These are phyloP conservation scores for Magnusiomyces tetraspermus DNA, from an alignment of 1,139 yeast genomes.

Conservation along the genomic window DNA sequence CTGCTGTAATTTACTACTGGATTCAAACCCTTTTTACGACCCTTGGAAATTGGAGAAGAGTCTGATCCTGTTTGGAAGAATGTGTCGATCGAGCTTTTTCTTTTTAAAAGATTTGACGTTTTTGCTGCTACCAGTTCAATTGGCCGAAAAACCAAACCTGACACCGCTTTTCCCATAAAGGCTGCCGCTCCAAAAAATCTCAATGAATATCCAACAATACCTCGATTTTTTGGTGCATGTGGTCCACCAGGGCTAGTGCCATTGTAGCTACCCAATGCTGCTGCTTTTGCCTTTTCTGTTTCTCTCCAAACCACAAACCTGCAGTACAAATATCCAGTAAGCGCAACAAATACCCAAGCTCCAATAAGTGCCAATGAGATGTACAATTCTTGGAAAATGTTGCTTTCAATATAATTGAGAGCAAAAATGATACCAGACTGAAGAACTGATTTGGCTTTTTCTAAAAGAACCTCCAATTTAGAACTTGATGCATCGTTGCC, in stretches of 20 bases:
- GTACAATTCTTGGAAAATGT: slow-evolving; percentile 20
- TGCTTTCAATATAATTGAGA: slow-evolving; percentile 17
- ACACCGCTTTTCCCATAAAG: neutral
- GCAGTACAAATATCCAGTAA: slow-evolving; percentile 20
- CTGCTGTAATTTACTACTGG: neutral
- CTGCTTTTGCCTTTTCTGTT: neutral
- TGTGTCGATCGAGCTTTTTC: neutral
- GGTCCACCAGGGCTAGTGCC: slow-evolving; percentile 1
- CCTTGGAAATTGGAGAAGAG: neutral
- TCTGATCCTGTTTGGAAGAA: neutral
- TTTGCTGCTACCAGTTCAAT: neutral
- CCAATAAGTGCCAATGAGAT: slow-evolving; percentile 19
- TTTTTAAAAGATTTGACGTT: neutral
- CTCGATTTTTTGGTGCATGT: neutral
- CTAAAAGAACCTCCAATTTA: slow-evolving; percentile 1
- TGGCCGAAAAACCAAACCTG: neutral
- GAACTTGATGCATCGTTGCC: neutral
- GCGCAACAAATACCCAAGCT: slow-evolving; percentile 22
- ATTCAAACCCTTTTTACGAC: neutral
- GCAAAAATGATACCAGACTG: slow-evolving; percentile 14
- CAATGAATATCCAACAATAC: neutral
- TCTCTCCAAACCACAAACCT: neutral
- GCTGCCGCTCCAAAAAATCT: neutral
- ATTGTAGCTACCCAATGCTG: neutral
- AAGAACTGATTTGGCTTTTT: slow-evolving; percentile 12